A percentile compares a stretch with the other conserved stretches of the same genome.
These are phyloP conservation scores for Takakia lepidozioides DNA, from an alignment of 225 moss, liverwort and hornwort genomes.

Conservation along the genomic window DNA sequence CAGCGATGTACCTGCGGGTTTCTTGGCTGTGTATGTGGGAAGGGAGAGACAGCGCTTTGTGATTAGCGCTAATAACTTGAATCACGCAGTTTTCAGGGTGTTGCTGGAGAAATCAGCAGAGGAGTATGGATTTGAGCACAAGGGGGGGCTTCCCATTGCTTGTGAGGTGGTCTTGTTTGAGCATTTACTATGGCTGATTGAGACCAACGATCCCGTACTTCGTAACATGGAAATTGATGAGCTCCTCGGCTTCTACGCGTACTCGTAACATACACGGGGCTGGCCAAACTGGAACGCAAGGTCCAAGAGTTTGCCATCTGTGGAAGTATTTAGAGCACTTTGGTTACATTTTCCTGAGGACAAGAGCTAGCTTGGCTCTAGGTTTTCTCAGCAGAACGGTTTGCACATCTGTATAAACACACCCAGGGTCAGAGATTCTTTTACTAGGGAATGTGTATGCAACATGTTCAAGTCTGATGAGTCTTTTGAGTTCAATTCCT, in stretches of 20 bases:
- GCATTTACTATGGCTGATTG: slow-evolving; percentile 63
- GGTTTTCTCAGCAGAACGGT: too few relatives aligned
- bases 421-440: too few relatives aligned
- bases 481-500: too few relatives aligned
- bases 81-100: slow-evolving; percentile 55
- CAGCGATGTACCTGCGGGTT: slow-evolving; percentile 72
- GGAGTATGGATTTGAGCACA: slow-evolving; percentile 76
- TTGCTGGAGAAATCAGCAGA: slow-evolving; percentile 79
- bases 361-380: too few relatives aligned
- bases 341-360: too few relatives aligned
- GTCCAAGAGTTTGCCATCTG: too few relatives aligned
- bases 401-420: too few relatives aligned
- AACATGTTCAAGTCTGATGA: too few relatives aligned
- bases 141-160: slow-evolving; percentile 67
- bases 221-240: slow-evolving; percentile 8
- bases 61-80: slow-evolving; percentile 67
- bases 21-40: slow-evolving; percentile 77
- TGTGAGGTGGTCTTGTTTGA: slow-evolving; percentile 72
- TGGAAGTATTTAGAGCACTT: too few relatives aligned
- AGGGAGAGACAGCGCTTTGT: slow-evolving; percentile 64
- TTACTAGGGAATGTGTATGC: too few relatives aligned
- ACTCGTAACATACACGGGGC: too few relatives aligned
- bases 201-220: slow-evolving; percentile 41
- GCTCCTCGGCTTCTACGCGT: slow-evolving; percentile 44
- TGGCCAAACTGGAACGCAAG: too few relatives aligned